A percentile compares a stretch with the other conserved stretches of the same genome.
Evolutionary conservation across 2,329 filamentous ascomycete genomes (phyloP).

Genomic region (Scleromitrula shiraiana): DNA sequence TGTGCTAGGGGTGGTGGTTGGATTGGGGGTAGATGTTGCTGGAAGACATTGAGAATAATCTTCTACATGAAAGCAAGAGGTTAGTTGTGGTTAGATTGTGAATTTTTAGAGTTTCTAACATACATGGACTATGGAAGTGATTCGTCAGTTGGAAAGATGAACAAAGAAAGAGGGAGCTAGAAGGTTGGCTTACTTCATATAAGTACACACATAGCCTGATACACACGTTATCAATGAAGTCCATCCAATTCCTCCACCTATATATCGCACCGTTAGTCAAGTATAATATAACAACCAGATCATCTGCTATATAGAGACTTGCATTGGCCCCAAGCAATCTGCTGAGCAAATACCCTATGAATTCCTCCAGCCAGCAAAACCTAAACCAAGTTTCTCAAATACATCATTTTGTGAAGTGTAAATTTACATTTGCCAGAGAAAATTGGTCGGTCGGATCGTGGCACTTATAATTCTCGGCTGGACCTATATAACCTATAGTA

Average conservation of each 20-base stretch:
- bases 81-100: background rate
- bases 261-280: no score
- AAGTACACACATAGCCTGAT: conserved; percentile 20
- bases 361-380: no score
- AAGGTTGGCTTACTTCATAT: conserved; percentile 21
- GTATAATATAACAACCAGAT: no score
- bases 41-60: conserved; percentile 33
- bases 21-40: conserved; percentile 20
- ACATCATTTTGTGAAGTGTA: no score
- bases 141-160: conserved; percentile 11
- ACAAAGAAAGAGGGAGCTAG: background rate
- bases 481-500: no score
- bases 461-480: no score
- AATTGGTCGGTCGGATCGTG: no score
- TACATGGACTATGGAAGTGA: background rate
- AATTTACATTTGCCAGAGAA: no score
- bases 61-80: background rate
- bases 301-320: no score
- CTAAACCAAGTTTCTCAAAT: no score
- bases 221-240: conserved; percentile 22
- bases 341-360: no score
- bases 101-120: conserved; percentile 22
- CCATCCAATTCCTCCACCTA: conserved; percentile 24
- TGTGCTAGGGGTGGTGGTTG: conserved; percentile 10
- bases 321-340: no score